A percentile compares a stretch with the other conserved stretches of the same genome.
Conservation (phyloP, 2,329 filamentous ascomycete genomes). For the Metarhizium sp. region DNA sequence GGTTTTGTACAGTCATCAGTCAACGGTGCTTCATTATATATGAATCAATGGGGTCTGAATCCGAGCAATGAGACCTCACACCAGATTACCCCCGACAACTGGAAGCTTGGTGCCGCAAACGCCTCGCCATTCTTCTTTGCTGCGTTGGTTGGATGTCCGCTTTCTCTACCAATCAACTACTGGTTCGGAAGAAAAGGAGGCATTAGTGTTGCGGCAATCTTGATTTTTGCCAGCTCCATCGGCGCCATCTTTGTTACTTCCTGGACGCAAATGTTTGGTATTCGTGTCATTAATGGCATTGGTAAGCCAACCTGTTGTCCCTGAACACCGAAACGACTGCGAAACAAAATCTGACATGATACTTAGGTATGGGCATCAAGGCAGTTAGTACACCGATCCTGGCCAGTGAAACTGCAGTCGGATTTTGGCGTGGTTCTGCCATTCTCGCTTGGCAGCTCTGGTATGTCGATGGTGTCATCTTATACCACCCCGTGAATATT, state of each 20-base stretch:
- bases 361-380: slow-evolving; percentile 37
- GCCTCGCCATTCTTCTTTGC: slow-evolving; percentile 30
- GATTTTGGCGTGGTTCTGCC: slow-evolving; percentile 37
- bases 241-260: slow-evolving; percentile 22
- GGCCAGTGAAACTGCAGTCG: slow-evolving; percentile 35
- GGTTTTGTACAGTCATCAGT: slow-evolving; percentile 35
- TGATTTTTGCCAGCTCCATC: slow-evolving; percentile 30
- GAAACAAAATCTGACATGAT: background rate
- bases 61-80: background rate
- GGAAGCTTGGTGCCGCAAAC: slow-evolving; percentile 30
- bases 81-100: slow-evolving; percentile 16
- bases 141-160: slow-evolving; percentile 27
- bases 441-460: slow-evolving; percentile 39
- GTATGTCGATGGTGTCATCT: slow-evolving; percentile 8
- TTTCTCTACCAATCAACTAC: slow-evolving; percentile 31
- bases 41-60: slow-evolving; percentile 12
- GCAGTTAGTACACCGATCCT: slow-evolving; percentile 38
- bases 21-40: slow-evolving; percentile 29
- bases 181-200: slow-evolving; percentile 29
- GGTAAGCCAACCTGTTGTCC: slow-evolving; percentile 16
- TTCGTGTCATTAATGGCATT: slow-evolving; percentile 28
- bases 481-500: background rate
- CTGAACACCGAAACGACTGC: background rate
- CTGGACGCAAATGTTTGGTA: slow-evolving; percentile 24
- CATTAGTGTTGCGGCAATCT: slow-evolving; percentile 26